phyloP scores from a whole-genome alignment of 2,329 filamentous ascomycete genomes.

The Colletotrichum scovillei region DNA sequence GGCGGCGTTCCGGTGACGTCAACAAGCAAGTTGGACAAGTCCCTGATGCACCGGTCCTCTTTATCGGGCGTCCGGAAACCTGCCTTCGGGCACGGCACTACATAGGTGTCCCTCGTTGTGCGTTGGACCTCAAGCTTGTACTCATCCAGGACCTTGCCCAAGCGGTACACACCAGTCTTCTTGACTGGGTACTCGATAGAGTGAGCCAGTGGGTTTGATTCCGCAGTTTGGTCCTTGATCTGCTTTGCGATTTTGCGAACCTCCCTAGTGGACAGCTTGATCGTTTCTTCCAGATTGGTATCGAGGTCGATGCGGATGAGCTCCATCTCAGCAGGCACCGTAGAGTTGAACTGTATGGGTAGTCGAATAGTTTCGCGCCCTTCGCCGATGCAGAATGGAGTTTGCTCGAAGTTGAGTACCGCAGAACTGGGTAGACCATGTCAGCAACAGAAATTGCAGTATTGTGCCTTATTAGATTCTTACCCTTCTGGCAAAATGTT shows the following conservation, averaged over 20 bases:
- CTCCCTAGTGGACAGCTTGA: constrained; percentile 80
- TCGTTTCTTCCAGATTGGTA: constrained; percentile 81
- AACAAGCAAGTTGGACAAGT: constrained; percentile 86
- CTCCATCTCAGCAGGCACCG: constrained; percentile 88
- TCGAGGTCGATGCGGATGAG: constrained; percentile 88
- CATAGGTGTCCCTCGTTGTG: constrained; percentile 79
- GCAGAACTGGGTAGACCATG: constrained; percentile 71
- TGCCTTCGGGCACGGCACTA: constrained; percentile 88
- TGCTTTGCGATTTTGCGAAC: constrained; percentile 80
- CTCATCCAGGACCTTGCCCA: constrained; percentile 89
- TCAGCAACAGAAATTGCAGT: constrained; percentile 12
- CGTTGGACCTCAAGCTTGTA: constrained; percentile 93
- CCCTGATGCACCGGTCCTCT: constrained; percentile 81
- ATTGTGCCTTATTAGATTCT: constrained; percentile 37
- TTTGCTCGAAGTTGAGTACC: constrained; percentile 82
- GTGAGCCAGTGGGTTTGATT: constrained; percentile 69
- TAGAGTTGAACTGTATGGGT: constrained; percentile 94
- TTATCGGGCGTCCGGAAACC: constrained; percentile 73
- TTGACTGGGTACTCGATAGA: constrained; percentile 80
- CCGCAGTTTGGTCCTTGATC: constrained; percentile 73
- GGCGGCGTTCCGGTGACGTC: constrained; percentile 91
- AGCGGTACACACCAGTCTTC: constrained; percentile 87
- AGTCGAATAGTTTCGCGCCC: constrained; percentile 71
- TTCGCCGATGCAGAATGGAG: constrained; percentile 83
- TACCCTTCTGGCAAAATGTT: constrained; percentile 96